phyloP scores from a whole-genome alignment of 495 filamentous ascomycete species.

The Hyaloscypha finlandica region DNA sequence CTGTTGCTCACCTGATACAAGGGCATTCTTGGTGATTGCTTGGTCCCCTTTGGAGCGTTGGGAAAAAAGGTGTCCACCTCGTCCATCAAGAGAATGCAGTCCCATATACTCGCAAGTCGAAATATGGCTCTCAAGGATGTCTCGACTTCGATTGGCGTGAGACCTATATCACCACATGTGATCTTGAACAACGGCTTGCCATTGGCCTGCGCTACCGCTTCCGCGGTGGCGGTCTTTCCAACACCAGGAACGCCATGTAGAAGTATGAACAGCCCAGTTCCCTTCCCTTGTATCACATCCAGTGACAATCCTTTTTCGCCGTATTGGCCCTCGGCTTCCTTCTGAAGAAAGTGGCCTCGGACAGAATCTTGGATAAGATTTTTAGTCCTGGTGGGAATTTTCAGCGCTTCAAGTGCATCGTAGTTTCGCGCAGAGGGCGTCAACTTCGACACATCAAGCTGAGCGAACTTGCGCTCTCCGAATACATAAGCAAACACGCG shows the following conservation, averaged over 20 bases:
- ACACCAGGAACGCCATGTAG: slow-evolving; percentile 55
- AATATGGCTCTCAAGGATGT: slow-evolving; percentile 39
- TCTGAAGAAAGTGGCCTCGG: slow-evolving; percentile 28
- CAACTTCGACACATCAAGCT: not conserved
- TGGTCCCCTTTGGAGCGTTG: slow-evolving; percentile 41
- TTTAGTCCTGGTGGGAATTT: slow-evolving; percentile 41
- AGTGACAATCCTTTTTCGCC: not conserved
- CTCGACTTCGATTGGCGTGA: slow-evolving; percentile 41
- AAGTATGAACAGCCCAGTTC: slow-evolving; percentile 51
- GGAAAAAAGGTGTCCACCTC: slow-evolving; percentile 60
- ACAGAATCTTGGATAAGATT: slow-evolving; percentile 49
- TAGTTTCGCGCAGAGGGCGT: not conserved
- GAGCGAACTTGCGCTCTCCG: slow-evolving; percentile 34
- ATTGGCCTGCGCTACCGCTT: slow-evolving; percentile 36
- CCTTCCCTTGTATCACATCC: slow-evolving; percentile 28
- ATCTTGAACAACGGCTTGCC: slow-evolving; percentile 38
- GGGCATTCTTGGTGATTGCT: slow-evolving; percentile 56
- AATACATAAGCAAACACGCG: slow-evolving; percentile 43
- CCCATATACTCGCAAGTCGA: slow-evolving; percentile 45
- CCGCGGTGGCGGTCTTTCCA: slow-evolving; percentile 51
- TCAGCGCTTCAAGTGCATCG: slow-evolving; percentile 33
- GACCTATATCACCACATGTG: slow-evolving; percentile 42
- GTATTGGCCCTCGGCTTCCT: slow-evolving; percentile 15
- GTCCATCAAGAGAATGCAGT: slow-evolving; percentile 54
- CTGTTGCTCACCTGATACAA: slow-evolving; percentile 58